Evolutionary conservation across 306 rosid species (phyloP).

Genomic region (Cicer arietinum): DNA sequence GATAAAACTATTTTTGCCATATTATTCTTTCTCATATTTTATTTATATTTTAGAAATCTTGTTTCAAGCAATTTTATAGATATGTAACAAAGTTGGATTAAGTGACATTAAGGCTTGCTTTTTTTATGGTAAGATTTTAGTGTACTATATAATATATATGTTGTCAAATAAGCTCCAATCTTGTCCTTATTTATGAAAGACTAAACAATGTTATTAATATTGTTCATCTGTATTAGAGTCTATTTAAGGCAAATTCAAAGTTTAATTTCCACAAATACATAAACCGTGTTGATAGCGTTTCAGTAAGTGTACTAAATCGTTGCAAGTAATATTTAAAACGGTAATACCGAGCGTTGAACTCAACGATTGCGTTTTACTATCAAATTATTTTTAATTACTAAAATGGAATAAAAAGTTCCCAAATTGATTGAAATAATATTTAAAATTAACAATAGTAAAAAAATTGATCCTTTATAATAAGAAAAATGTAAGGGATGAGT

Average conservation of each 20-base stretch:
- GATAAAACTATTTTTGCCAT: not conserved
- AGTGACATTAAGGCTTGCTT: conserved; percentile 36
- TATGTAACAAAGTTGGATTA: conserved; percentile 83
- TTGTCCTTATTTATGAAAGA: not conserved
- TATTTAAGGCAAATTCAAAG: conserved; percentile 72
- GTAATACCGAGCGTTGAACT: no score
- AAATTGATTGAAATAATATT: no score
- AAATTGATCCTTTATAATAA: no score
- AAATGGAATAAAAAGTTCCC: no score
- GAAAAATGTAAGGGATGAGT: no score
- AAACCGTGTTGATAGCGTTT: conserved; percentile 52
- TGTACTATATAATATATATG: not conserved
- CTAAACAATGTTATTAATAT: not conserved
- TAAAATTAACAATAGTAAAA: no score
- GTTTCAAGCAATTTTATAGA: conserved; percentile 82
- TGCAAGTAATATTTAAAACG: no score
- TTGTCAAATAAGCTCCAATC: not conserved
- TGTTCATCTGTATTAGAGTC: conserved; percentile 61
- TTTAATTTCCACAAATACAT: conserved; percentile 87
- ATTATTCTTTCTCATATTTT: no score
- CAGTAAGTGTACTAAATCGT: no score
- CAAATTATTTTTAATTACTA: no score
- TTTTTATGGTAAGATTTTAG: conserved; percentile 59
- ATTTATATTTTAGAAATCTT: conserved; percentile 64
- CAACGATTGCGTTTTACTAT: no score